Conservation (phyloP, 139 green algal species). For the Chlamydomonas sp. region DNA sequence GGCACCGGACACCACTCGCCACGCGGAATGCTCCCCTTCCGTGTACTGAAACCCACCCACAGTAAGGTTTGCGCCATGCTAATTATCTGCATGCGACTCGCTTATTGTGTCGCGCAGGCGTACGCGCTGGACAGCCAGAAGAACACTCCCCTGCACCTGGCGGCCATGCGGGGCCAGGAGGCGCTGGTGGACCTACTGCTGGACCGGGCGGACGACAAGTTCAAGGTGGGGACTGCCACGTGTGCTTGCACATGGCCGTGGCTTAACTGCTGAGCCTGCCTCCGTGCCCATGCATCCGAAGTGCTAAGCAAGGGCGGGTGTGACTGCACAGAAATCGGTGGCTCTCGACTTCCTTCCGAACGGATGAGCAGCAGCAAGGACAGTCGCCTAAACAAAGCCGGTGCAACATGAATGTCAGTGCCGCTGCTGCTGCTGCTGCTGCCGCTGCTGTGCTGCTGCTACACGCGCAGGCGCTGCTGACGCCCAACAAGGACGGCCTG, state of each 20-base stretch:
- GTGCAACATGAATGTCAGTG: too few species aligned
- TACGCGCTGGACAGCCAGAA: conserved; percentile 39
- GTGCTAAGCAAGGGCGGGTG: not conserved
- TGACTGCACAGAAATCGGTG: not conserved
- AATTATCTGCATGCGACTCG: not conserved
- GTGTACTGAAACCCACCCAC: too few species aligned
- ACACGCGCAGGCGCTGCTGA: conserved; percentile 18
- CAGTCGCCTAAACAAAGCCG: too few species aligned
- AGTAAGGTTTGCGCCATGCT: too few species aligned
- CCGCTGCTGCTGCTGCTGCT: not conserved
- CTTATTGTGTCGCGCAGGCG: not conserved
- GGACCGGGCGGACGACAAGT: conserved; percentile 18
- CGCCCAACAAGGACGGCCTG: conserved; percentile 50
- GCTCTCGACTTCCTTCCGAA: not conserved
- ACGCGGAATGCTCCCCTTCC: too few species aligned
- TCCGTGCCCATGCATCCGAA: too few species aligned
- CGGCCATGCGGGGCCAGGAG: conserved; percentile 43
- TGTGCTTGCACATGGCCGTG: too few species aligned
- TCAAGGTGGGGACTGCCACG: not conserved
- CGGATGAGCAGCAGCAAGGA: not conserved
- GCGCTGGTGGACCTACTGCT: conserved; percentile 38
- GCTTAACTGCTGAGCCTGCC: too few species aligned
- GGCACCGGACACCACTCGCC: too few species aligned
- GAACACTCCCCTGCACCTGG: conserved; percentile 55
- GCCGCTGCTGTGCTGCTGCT: not conserved